Evolutionary conservation across 305 asterid species (phyloP), one percentile per base, ranked within the genome.

Genomic region (Salvia sclarea): DNA sequence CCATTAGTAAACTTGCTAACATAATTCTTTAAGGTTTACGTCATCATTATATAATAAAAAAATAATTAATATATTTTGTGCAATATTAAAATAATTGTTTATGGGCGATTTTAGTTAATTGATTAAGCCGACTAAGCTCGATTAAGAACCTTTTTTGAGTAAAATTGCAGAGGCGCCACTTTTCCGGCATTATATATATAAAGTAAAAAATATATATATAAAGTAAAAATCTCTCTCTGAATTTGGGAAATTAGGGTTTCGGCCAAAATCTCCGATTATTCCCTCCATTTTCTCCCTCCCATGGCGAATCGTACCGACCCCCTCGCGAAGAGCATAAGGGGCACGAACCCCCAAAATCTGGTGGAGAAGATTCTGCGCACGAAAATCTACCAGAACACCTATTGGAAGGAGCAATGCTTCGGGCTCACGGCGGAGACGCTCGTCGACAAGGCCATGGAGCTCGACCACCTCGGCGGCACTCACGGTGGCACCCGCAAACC

Each of bases 271-370:
- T n/a, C 22, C 41, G 8, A 30, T 16, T 7, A 6, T 20, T 14
- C 44, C 35, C 4, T 7, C 1, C 24, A 1, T 18, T 10, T 6
- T n/a, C 10, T 28, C 57, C 60, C 37, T 64, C 30, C 18, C 57
- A 90, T 90, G 97, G 97, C 98, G 80, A 93, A 93, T 80, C 89
- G 98, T 9, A 89, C 97, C 17, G 98, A 91, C 60, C 96, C 97
- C 28, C 64, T 84, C 28, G 98, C 96, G 56, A 89, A 86, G 85
- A 93, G 85, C 86, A 91, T 88, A 38, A 71, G 91, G 78, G 98
- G 98, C 2, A 93, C 97, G 28, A 91, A 91, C 70, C 97, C 98
- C 10, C 98, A 91, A 61, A 93, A 93, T 73, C 72, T 91, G 74
- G 97, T 89, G 68, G 98, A 93, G 85, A 93, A 89, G 77, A 93